A percentile compares a stretch with the other conserved stretches of the same genome.
Conservation (phyloP, 108 stramenopile species). For the Nannochloropsis gaditana region DNA sequence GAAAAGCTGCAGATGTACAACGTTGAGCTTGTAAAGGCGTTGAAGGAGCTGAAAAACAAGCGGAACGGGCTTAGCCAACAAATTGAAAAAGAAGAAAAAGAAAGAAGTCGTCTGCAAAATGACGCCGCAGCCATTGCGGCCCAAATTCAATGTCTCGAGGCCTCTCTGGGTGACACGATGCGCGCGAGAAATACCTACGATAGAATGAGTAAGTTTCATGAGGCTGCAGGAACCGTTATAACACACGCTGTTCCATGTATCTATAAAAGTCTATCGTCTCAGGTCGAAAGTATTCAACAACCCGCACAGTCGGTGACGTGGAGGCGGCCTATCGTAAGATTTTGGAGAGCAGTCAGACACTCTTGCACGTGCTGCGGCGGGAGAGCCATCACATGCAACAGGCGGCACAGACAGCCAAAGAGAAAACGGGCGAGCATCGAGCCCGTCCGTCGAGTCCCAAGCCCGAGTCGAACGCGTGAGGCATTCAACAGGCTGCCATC, state of each 20-base stretch:
- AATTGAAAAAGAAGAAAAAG: not conserved
- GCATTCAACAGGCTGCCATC: no score
- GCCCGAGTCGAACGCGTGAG: no score
- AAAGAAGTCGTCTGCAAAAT: not conserved
- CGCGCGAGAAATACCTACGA: not conserved
- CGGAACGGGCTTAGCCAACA: constrained; percentile 16
- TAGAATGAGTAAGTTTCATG: not conserved
- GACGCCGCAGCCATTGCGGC: not conserved
- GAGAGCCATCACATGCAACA: constrained; percentile 61
- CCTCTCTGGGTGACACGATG: not conserved
- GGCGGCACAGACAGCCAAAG: constrained; percentile 62
- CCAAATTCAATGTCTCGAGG: not conserved
- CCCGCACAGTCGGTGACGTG: not conserved
- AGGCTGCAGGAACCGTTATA: no score
- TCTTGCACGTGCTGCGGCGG: constrained; percentile 70
- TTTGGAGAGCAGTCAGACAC: constrained; percentile 67
- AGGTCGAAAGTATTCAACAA: no score
- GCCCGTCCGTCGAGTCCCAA: no score
- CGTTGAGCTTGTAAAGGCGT: not conserved
- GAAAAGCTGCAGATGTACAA: not conserved
- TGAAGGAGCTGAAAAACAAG: not conserved
- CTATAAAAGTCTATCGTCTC: no score
- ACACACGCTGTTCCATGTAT: no score
- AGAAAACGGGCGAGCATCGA: no score
- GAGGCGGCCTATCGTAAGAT: constrained; percentile 72